Base-by-base conservation (phyloP, 306 rosid genomes). In the Corylus heterophylla region DNA sequence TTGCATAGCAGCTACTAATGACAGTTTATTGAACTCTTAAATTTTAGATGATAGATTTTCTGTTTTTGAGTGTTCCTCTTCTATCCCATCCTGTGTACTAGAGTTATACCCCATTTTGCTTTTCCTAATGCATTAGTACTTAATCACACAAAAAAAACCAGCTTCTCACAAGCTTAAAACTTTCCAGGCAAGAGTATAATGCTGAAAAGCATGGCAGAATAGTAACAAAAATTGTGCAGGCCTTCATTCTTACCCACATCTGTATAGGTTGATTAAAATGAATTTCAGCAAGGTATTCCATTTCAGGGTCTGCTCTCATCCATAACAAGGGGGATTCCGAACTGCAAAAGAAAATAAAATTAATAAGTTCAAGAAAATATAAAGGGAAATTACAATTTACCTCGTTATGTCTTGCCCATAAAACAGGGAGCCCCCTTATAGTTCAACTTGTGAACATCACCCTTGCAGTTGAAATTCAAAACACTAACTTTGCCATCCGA, bases 271-370 rank as follows among this genome's bases (percentile, higher is more conserved):
- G 98, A 84, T 86, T 89, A 83, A 95, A 93, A 78, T 90, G 89
- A 91, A 90, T 84, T 85, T 93, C 94, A 74, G 99, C 92, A 74
- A 95, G 99, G 83, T 93, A 95, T 79, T 95, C 99, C 97, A 93
- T 93, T 86, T 93, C 99, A 54, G 99, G 99, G 85, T 95, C 99
- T 78, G 97, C 99, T 82, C 98, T 86, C 86, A 95, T 87, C 99
- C 99, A 95, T 79, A 91, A 85, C 78, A 95, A 85, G 61, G 99
- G 98, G 35, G 99, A 90, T 80, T 95, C 98, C 16, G 92, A 85
- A 74, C 98, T 91, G 90, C 81, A 70, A 83, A 73, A 74, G 72
- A 5, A 16, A 22, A 73, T 48, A 56, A 47, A 50, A 18, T 37
- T 84, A 80, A 78, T 61, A 63, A 48, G 71, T 54, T 44, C 67